Evolutionary conservation across 2,329 filamentous ascomycete genomes (phyloP).

Genomic region (Pseudocercospora crystallina): DNA sequence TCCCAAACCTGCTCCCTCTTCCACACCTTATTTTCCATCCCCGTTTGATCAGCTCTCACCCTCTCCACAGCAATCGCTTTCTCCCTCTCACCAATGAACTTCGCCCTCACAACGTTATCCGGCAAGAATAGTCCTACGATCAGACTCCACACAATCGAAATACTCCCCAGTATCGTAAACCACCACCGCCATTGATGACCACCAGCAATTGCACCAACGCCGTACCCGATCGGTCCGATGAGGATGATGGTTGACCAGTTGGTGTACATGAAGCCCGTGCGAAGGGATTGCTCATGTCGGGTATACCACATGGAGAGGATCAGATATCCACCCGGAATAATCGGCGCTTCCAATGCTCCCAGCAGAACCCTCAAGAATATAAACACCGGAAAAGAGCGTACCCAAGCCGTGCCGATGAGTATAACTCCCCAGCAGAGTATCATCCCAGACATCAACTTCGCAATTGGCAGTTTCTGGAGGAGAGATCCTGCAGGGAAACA

Average conservation of each 20-base stretch:
- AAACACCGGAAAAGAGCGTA: constrained; percentile 23
- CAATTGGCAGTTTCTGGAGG: constrained; percentile 53
- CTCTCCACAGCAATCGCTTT: constrained; percentile 11
- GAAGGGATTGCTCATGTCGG: constrained; percentile 14
- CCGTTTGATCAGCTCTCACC: constrained; percentile 14
- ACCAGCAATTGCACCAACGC: constrained; percentile 2
- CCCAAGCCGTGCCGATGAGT: constrained; percentile 7
- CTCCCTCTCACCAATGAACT: constrained; percentile 15
- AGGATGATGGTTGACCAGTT: constrained; percentile 50
- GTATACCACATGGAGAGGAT: constrained; percentile 34
- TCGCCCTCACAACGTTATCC: constrained; percentile 7
- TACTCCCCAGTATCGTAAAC: constrained; percentile 52
- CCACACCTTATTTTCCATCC: constrained; percentile 18
- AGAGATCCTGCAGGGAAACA: constrained; percentile 56
- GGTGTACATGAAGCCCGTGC: constrained; percentile 36
- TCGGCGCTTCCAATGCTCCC: constrained; percentile 6
- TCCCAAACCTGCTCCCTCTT: constrained; percentile 56
- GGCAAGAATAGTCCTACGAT: constrained; percentile 15
- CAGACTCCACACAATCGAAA: constrained; percentile 9
- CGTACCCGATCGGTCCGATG: constrained; percentile 10
- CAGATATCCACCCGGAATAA: constrained; percentile 50
- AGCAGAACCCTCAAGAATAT: constrained; percentile 43
- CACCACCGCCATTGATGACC: constrained; percentile 19
- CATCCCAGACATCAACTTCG: constrained; percentile 35
- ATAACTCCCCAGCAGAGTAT: constrained; percentile 11